Base-by-base conservation (phyloP, 805 yeast genomes). In the Nakazawaea anatomiae region DNA sequence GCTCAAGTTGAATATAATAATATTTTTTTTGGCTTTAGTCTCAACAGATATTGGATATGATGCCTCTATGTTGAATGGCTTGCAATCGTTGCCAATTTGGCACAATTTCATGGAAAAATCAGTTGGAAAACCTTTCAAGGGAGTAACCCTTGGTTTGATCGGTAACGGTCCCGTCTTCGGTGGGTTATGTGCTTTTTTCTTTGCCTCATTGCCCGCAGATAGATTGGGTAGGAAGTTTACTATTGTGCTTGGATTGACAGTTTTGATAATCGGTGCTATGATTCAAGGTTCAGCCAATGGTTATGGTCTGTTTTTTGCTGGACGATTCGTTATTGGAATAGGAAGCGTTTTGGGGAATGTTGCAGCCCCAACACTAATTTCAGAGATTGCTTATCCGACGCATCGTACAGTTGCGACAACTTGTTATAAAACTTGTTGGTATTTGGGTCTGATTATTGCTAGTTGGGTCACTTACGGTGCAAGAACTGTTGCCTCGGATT, bases 391-490 rank as follows among this genome's bases (percentile, higher is more conserved):
- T 2, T 75, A 60, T 55, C 79, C 79, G 31, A 54, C 65, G 3
- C 73, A 70, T 49, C 64, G 76, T 61, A 57, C 63, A 32, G 57
- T 65, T 28, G 60, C 63, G 30, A 71, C 75, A 38, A 67, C 75
- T 31, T 67, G 67, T 52, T 76, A 70, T 63, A 77, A 76, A 57
- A 68, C 72, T 10, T 72, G 73, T 54, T 78, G 80, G 81, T 76
- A 74, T 56, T 57, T 76, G 39, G 83, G 83, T 44, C 79, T 80
- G n/a, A 59, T 76, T 51, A 60, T 78, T 44, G 77, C 82, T 6
- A 76, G 79, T 30, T 74, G 79, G 77, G 70, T 72, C 47, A 68
- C 79, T 3, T 76, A 67, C 55, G 83, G 81, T 58, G 68, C 79
- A 14, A 44, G 48, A 44, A 50, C 44, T 14, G 40, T 50, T 32